Conservation (phyloP, 495 filamentous ascomycete species). For the Penicillium waksmanii region DNA sequence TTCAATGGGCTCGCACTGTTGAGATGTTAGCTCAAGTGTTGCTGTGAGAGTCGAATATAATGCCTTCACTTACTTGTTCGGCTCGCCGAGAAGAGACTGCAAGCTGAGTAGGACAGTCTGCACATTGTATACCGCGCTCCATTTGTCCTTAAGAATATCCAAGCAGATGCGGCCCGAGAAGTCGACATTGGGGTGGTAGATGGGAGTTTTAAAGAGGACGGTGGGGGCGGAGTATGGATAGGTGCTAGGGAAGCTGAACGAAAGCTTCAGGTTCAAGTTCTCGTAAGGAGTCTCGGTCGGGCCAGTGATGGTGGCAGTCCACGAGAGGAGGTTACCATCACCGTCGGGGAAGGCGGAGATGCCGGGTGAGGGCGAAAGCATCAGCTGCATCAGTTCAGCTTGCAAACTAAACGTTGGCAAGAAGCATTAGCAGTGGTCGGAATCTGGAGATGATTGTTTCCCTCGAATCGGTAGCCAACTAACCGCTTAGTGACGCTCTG, state of each 20-base stretch:
- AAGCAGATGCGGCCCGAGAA: constrained; percentile 92
- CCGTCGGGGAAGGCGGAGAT: constrained; percentile 92
- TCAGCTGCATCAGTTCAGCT: constrained; percentile 95
- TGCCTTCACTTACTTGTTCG: constrained; percentile 80
- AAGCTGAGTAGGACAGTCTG: constrained; percentile 90
- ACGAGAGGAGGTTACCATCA: constrained; percentile 86
- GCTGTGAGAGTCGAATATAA: neutral
- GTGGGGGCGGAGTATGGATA: constrained; percentile 94
- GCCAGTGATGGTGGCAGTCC: constrained; percentile 92
- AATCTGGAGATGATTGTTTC: neutral
- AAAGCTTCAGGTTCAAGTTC: constrained; percentile 87
- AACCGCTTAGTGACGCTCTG: constrained; percentile 84
- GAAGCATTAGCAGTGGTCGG: neutral
- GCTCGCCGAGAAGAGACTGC: constrained; percentile 94
- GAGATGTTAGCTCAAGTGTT: constrained; percentile 17
- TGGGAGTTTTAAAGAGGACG: constrained; percentile 90
- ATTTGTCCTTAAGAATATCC: constrained; percentile 98
- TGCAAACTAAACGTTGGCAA: constrained; percentile 67
- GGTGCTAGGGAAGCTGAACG: constrained; percentile 85
- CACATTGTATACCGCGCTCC: constrained; percentile 94
- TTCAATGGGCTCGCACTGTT: constrained; percentile 89
- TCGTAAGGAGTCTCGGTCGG: constrained; percentile 92
- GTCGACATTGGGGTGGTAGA: constrained; percentile 94
- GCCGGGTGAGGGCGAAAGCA: constrained; percentile 91
- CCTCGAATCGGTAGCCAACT: constrained; percentile 14